phyloP scores from a whole-genome alignment of 2,329 filamentous ascomycete genomes.

The Sporothrix brasiliensis region DNA sequence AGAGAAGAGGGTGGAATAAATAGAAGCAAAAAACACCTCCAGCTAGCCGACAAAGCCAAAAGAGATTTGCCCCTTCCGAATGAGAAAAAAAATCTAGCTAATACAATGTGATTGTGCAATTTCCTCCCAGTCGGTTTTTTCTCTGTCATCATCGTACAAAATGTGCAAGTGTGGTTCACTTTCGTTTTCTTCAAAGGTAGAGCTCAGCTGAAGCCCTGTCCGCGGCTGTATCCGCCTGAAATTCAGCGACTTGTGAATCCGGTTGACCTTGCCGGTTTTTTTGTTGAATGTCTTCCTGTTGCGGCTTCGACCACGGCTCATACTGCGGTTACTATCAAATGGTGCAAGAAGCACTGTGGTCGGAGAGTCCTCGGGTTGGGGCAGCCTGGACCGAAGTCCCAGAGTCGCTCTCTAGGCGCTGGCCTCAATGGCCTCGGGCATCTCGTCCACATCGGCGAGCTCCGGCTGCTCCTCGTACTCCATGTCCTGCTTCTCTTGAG shows the following conservation, averaged over 20 bases:
- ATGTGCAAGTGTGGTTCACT: constrained; percentile 1
- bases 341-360: constrained; percentile 40
- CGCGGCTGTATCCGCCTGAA: constrained; percentile 13
- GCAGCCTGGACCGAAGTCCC: constrained; percentile 33
- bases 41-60: background rate
- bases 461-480: constrained; percentile 54
- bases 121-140: constrained; percentile 6
- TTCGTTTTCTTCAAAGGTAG: constrained; percentile 21
- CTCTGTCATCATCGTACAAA: constrained; percentile 32
- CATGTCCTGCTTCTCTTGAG: constrained; percentile 78
- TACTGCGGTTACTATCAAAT: constrained; percentile 32
- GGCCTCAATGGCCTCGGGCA: constrained; percentile 44
- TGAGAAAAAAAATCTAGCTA: background rate
- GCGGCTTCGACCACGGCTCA: constrained; percentile 28
- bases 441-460: constrained; percentile 57
- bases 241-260: background rate
- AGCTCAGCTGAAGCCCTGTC: background rate
- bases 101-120: constrained; percentile 6
- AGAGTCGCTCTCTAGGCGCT: constrained; percentile 43
- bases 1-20: background rate
- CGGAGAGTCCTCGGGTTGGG: constrained; percentile 37
- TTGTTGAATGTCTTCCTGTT: constrained; percentile 13
- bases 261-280: background rate
- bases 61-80: background rate
- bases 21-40: background rate